These are phyloP conservation scores for Rutidosis leptorrhynchoides DNA, from an alignment of 129 eudicot genomes.

Conservation along the genomic window DNA sequence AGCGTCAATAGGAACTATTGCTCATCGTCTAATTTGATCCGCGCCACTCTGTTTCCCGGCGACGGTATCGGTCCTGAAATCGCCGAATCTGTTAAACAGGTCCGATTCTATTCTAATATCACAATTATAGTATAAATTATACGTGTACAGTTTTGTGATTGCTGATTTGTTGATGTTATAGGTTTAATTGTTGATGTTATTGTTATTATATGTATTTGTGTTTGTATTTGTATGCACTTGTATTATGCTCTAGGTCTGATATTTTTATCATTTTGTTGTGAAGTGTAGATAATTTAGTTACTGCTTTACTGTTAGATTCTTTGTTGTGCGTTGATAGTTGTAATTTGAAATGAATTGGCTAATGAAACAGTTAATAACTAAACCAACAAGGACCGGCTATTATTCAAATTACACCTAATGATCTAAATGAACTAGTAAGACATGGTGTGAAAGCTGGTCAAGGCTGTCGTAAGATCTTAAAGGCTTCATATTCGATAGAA, in stretches of 20 bases:
- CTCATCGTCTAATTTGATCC: too few species aligned
- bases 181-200: too few species aligned
- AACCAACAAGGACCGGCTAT: not conserved
- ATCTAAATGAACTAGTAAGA: too few species aligned
- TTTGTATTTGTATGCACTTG: too few species aligned
- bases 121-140: too few species aligned
- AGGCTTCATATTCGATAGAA: not conserved
- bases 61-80: too few species aligned
- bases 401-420: not conserved
- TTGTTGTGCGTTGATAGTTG: not conserved
- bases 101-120: too few species aligned
- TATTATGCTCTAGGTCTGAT: not conserved
- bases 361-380: not conserved
- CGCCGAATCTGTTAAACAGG: too few species aligned
- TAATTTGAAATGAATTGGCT: conserved; percentile 4
- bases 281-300: not conserved
- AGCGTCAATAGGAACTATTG: too few species aligned
- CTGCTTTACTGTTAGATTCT: not conserved
- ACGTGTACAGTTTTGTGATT: too few species aligned
- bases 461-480: not conserved
- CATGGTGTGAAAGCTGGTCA: not conserved
- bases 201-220: not conserved
- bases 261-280: not conserved
- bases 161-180: too few species aligned
- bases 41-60: too few species aligned